Evolutionary conservation across 768 basidiomycete species (phyloP), one percentile per base, ranked within the genome.

Genomic region (Trametes meyenii): DNA sequence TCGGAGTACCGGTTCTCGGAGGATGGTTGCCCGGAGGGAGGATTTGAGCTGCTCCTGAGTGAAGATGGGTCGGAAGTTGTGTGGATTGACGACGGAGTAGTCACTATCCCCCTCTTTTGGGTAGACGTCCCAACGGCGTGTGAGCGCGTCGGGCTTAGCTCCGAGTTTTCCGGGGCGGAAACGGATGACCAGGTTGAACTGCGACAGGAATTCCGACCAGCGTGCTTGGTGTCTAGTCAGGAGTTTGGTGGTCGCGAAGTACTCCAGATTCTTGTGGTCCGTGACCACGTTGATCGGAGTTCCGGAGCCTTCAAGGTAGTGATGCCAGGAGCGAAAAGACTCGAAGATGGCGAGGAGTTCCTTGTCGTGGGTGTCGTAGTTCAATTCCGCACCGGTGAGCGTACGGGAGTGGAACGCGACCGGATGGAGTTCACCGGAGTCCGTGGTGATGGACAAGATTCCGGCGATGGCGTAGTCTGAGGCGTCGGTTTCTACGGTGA

Each of bases 321-420:
- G 57, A 0, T 69, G 55, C 65, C 68, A 74, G 13, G 66, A 33
- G 13, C 54, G 44, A 49, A 77, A 73, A 0, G 71, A 63, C 3
- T 72, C 65, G 7, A 84, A 68, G 48, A 85, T 75, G 1, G 78
- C 79, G 0, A 84, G 71, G 14, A 84, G 68, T 70, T 85, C 83
- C 63, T 80, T 79, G 60, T 86, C 77, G 60, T 83, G 74, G 19
- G 81, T 76, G 14, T 80, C 70, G 61, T 85, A 84, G 66, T 84
- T 85, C 1, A 68, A 26, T 64, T 86, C 77, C 0, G 77, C 67
- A 0, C 67, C 46, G 23, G 23, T 59, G 6, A 77, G 45, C 12
- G 50, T 69, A 5, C 69, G 61, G 5, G 75, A 77, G 49, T 65
- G 64, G 62, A 70, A 79, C 0, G 68, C 71, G 19, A 78, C 55